A percentile compares a stretch with the other conserved stretches of the same genome.
Conservation (phyloP, 2,329 filamentous ascomycete genomes). For the Colletotrichum tanaceti region DNA sequence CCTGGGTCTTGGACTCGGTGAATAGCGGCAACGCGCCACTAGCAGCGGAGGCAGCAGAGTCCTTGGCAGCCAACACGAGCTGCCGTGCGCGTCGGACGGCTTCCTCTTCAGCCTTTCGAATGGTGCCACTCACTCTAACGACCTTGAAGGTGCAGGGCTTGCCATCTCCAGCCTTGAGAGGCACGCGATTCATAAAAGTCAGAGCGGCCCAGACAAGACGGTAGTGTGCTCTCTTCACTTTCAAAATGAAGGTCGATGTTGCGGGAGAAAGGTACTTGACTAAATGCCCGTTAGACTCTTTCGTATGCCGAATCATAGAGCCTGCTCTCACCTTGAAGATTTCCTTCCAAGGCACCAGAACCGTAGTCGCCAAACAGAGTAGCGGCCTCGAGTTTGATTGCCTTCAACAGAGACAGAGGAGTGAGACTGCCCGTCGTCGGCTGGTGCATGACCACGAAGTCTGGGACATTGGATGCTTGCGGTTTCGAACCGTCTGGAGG, state of each 20-base stretch:
- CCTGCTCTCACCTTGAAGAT: constrained; percentile 69
- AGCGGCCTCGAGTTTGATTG: constrained; percentile 76
- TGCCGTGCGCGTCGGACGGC: constrained; percentile 81
- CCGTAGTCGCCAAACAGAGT: constrained; percentile 91
- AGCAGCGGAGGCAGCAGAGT: constrained; percentile 21
- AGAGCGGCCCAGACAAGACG: constrained; percentile 91
- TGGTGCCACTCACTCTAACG: constrained; percentile 89
- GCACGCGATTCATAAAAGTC: constrained; percentile 80
- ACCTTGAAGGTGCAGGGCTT: constrained; percentile 83
- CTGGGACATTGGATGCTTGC: constrained; percentile 57
- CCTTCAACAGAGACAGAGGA: constrained; percentile 71
- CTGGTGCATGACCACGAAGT: constrained; percentile 79
- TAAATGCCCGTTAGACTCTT: constrained; percentile 51
- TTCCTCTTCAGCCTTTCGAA: constrained; percentile 91
- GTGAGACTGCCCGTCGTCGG: constrained; percentile 81
- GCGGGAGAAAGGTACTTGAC: constrained; percentile 93
- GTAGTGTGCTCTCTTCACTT: constrained; percentile 84
- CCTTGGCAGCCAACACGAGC: constrained; percentile 75
- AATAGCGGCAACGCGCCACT: constrained; percentile 26
- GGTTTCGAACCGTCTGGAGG: constrained; percentile 64
- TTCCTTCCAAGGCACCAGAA: constrained; percentile 76
- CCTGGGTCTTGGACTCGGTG: constrained; percentile 72
- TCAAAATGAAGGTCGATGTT: constrained; percentile 94
- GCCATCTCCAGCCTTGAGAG: constrained; percentile 60
- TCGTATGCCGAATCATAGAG: neutral